Conservation (phyloP, 331 rosid species). For the Quercus phellos region DNA sequence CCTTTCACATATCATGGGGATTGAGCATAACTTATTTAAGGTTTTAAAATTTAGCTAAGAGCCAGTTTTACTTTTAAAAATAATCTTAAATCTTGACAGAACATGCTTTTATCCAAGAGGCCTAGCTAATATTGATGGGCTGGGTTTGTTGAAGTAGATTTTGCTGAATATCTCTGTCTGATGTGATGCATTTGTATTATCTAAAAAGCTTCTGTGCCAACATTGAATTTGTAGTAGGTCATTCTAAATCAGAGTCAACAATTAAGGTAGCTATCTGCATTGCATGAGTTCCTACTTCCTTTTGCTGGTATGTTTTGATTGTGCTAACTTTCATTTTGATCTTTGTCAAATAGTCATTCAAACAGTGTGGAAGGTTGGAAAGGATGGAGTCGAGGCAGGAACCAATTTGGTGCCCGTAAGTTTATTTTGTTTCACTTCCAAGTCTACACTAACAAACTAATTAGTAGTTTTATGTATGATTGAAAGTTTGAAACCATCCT, state of each 20-base stretch:
- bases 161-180: background rate
- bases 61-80: background rate
- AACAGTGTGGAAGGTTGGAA: constrained; percentile 71
- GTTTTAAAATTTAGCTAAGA: background rate
- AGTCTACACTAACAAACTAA: constrained; percentile 1
- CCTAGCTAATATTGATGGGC: background rate
- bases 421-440: constrained; percentile 4
- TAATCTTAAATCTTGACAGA: background rate
- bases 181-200: background rate
- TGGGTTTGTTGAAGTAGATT: background rate
- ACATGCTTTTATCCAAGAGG: background rate
- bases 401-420: constrained; percentile 77
- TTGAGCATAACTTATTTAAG: background rate
- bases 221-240: background rate
- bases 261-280: constrained; percentile 2
- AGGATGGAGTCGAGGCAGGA: constrained; percentile 90
- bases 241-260: background rate
- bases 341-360: constrained; percentile 52
- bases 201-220: background rate
- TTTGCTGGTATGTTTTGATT: background rate
- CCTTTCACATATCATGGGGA: background rate
- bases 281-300: background rate
- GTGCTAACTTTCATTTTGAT: constrained; percentile 9
- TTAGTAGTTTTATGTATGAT: background rate
- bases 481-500: background rate